These are phyloP conservation scores for Fusarium sp. DNA, from an alignment of 2,329 filamentous ascomycete genomes.

Conservation along the genomic window DNA sequence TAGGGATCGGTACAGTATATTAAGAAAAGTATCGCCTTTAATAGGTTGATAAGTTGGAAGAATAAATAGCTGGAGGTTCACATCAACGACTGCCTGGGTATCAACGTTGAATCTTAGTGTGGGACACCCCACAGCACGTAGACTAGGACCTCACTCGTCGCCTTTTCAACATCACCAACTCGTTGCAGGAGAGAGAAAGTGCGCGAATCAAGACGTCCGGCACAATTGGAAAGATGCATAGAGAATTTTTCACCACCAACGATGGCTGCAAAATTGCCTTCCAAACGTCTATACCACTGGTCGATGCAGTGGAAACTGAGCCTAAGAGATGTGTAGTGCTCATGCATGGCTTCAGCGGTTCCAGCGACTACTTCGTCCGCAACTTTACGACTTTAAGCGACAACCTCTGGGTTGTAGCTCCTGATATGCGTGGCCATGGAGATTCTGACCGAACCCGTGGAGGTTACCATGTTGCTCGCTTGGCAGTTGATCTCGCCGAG, in stretches of 20 bases:
- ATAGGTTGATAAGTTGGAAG: neutral
- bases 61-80: neutral
- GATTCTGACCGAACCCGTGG: conserved; percentile 37
- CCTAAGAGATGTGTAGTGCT: conserved; percentile 38
- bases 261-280: conserved; percentile 44
- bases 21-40: neutral
- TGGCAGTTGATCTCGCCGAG: conserved; percentile 40
- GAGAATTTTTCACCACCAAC: conserved; percentile 33
- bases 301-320: conserved; percentile 5
- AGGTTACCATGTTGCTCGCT: conserved; percentile 44
- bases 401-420: conserved; percentile 41
- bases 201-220: neutral
- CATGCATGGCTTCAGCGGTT: conserved; percentile 47
- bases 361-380: conserved; percentile 43
- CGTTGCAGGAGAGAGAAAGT: neutral
- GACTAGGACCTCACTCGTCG: neutral
- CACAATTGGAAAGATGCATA: conserved; percentile 26
- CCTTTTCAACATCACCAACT: neutral
- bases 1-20: neutral
- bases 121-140: conserved; percentile 1
- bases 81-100: neutral
- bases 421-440: conserved; percentile 46
- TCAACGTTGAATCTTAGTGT: neutral
- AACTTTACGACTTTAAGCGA: conserved; percentile 37
- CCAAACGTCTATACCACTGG: conserved; percentile 38